These are phyloP conservation scores for Rhododendron kiyosumense DNA, from an alignment of 148 eudicot species.

Conservation along the genomic window DNA sequence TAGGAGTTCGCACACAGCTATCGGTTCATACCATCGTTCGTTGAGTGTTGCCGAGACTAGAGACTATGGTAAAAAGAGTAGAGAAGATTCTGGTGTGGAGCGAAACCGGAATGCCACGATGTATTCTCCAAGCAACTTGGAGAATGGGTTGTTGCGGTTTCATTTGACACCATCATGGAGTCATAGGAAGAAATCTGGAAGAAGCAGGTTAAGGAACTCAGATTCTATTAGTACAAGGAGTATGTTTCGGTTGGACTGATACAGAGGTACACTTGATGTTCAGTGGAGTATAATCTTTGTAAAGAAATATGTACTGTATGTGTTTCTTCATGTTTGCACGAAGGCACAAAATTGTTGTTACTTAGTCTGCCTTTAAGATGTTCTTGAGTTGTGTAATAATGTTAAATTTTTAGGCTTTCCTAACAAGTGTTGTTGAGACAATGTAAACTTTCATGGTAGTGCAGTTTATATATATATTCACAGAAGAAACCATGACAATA, in stretches of 20 bases:
- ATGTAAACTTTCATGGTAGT: background rate
- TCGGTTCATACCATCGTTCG: slow-evolving; percentile 24
- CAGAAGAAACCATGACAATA: background rate
- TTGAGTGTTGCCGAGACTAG: slow-evolving; percentile 28
- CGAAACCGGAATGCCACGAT: slow-evolving; percentile 35
- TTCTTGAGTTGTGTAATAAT: slow-evolving; percentile 9
- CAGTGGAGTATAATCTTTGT: slow-evolving; percentile 1
- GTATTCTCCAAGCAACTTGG: slow-evolving; percentile 39
- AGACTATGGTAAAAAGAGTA: slow-evolving; percentile 25
- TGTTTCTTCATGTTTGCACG: slow-evolving; percentile 7
- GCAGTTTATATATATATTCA: background rate
- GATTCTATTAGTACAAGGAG: slow-evolving; percentile 34
- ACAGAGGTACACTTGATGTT: slow-evolving; percentile 12
- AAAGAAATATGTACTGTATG: slow-evolving; percentile 3
- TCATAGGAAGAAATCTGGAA: slow-evolving; percentile 50
- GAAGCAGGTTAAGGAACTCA: slow-evolving; percentile 44
- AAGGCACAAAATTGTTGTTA: slow-evolving; percentile 1
- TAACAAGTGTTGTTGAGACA: background rate
- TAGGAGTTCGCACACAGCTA: slow-evolving; percentile 13
- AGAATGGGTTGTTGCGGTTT: slow-evolving; percentile 54
- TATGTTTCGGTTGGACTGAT: slow-evolving; percentile 41
- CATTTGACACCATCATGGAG: slow-evolving; percentile 79
- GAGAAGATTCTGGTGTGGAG: slow-evolving; percentile 34
- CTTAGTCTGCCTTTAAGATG: background rate
- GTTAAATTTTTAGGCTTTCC: background rate